These are phyloP conservation scores for Moniliella sp. DNA, from an alignment of 1,284 basidiomycete genomes.

Conservation along the genomic window DNA sequence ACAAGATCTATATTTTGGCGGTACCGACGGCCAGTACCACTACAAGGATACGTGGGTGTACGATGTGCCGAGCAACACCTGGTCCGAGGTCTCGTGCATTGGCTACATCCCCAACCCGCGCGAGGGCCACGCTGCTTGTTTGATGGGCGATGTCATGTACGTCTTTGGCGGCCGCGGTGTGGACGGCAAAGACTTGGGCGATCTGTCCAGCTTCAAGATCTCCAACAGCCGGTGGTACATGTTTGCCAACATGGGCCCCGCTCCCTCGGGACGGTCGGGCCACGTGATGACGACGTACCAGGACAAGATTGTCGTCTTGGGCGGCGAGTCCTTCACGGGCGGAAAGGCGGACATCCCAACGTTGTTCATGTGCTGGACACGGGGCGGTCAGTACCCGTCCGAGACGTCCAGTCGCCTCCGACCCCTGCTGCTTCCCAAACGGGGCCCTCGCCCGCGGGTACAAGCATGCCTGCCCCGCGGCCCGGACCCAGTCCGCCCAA, in stretches of 20 bases:
- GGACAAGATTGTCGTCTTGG: conserved; percentile 69
- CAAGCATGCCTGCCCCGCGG: no score
- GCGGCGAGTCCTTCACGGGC: conserved; percentile 64
- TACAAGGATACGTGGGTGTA: conserved; percentile 99
- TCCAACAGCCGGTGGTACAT: conserved; percentile 67
- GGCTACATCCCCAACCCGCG: conserved; percentile 88
- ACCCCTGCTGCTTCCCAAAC: conserved; percentile 3
- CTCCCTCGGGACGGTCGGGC: conserved; percentile 69
- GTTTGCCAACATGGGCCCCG: conserved; percentile 97
- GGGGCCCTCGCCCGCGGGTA: no score
- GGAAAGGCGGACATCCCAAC: conserved; percentile 51
- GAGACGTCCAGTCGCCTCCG: conserved; percentile 12
- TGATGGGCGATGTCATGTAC: conserved; percentile 95
- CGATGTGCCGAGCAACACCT: conserved; percentile 57
- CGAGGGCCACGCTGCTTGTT: conserved; percentile 81
- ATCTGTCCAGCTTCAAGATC: conserved; percentile 89
- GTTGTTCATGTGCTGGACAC: conserved; percentile 49
- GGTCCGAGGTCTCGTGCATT: conserved; percentile 86
- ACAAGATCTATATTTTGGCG: conserved; percentile 78
- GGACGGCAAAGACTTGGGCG: conserved; percentile 82
- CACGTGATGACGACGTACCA: conserved; percentile 83
- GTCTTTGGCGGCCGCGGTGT: conserved; percentile 91
- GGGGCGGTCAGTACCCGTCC: conserved; percentile 30
- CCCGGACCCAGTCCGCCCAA: no score
- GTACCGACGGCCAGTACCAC: conserved; percentile 91